These are phyloP conservation scores for Naganishia cerealis DNA, from an alignment of 1,284 basidiomycete species.

Conservation along the genomic window DNA sequence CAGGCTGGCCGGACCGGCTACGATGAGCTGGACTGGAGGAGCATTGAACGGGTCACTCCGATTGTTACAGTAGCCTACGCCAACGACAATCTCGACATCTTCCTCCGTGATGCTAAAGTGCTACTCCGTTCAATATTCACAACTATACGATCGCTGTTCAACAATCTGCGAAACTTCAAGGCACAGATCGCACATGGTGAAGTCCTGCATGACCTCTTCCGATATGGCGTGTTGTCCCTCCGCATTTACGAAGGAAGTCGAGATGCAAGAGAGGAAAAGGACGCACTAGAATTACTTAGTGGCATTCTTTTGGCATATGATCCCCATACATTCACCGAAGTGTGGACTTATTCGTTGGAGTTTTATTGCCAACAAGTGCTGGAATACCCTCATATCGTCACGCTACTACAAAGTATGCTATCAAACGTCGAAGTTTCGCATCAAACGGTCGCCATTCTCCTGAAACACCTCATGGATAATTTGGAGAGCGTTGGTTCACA, in stretches of 20 bases:
- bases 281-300: constrained; percentile 83
- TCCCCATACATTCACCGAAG: constrained; percentile 86
- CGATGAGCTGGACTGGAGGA: constrained; percentile 54
- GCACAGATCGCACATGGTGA: constrained; percentile 75
- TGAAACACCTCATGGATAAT: constrained; percentile 80
- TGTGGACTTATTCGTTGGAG: constrained; percentile 86
- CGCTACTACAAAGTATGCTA: constrained; percentile 85
- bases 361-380: constrained; percentile 80
- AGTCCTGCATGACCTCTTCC: constrained; percentile 81
- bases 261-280: constrained; percentile 78
- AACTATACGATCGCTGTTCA: constrained; percentile 81
- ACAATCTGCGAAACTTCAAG: constrained; percentile 75
- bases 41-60: constrained; percentile 77
- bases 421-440: constrained; percentile 79
- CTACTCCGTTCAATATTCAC: constrained; percentile 87
- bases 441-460: constrained; percentile 86
- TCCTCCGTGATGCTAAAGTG: constrained; percentile 69
- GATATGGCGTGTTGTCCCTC: constrained; percentile 80
- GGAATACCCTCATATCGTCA: constrained; percentile 76
- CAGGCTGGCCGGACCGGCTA: constrained; percentile 37
- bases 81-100: constrained; percentile 69
- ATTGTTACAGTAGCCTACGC: constrained; percentile 71
- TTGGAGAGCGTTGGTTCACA: constrained; percentile 82
- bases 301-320: constrained; percentile 77
- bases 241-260: constrained; percentile 71